Evolutionary conservation across 768 basidiomycete genomes (phyloP), one percentile per base, ranked within the genome.

Genomic region (Lactarius evosmus): DNA sequence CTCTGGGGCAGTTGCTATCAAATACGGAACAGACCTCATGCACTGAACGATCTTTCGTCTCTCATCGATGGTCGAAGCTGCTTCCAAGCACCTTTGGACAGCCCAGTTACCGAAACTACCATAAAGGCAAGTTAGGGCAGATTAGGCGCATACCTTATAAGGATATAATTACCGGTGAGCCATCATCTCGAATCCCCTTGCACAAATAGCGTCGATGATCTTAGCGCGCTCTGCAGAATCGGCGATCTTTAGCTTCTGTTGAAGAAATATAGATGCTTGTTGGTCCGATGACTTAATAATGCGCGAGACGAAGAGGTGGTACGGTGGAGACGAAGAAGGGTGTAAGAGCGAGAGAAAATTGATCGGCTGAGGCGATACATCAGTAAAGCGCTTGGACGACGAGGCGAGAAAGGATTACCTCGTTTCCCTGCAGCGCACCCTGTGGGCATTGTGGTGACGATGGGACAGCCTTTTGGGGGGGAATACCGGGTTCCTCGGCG

Each of bases 221-320:
- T 91, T 92, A 6, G 81, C 82, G 2, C 92, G 80, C 72, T 93
- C 91, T 56, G 86, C 83, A 22, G 80, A 67, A 68, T 92, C 89
- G 4, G 92, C 91, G 19, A 92, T 89, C 73, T 94, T 94, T 70
- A 94, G 81, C 71, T 94, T 94, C 72, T 94, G 92, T 71, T 93
- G 91, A 44, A 94, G 78, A 70, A 94, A 94, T 58, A 93, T 93
- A 16, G 90, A 92, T 14, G 92, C 92, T 70, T 94, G 92, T 71
- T 94, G 92, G 70, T 94, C 92, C 5, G 91, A 92, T 2, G 86
- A 88, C 76, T 90, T 93, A 79, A 93, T 90, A 68, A 94, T 93
- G 29, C 92, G 87, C 19, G 85, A 78, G 14, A 93, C 91, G 69
- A 94, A 92, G 60, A 89, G 78, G 58, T 84, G 83, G 70, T 94